Evolutionary conservation across 2,329 filamentous ascomycete species (phyloP), one percentile per base, ranked within the genome.

Genomic region (Aspergillus texensis): DNA sequence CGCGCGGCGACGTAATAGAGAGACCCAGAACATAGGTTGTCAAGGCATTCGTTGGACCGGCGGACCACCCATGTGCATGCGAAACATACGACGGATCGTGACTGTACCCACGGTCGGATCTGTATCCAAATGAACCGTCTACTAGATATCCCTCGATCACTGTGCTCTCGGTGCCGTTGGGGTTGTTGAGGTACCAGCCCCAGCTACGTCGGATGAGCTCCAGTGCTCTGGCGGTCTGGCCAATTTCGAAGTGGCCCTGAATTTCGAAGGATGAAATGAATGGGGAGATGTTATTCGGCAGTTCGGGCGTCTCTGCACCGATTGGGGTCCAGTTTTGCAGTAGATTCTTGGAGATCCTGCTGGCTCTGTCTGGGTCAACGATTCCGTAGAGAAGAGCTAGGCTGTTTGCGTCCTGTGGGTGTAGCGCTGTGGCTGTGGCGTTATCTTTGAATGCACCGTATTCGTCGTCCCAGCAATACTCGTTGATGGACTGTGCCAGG

Each of bases 211-310:
- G 82, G 36, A 89, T 84, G 19, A 89, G 80, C 12, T 84, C 79
- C 0, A 89, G 75, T 0, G 86, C 85, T 41, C 86, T 82, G 9
- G 75, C 71, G 1, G 86, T 72, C 62, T 82, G 78, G 0, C 80
- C 78, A 0, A 81, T 81, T 0, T 77, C 72, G 6, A 88, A 76
- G 67, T 88, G 87, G 1, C 81, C 86, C 71, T 85, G 83, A 30
- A 89, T 79, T 69, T 89, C 87, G 67, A 88, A 84, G 16, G 82
- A 84, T 10, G 83, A 83, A 58, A 87, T 84, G 71, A 88, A 89
- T 0, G 85, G 84, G 1, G 83, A 84, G 39, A 89, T 80, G 66
- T 88, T 87, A 4, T 82, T 82, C 0, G 84, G 83, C 0, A 88
- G 78, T 66, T 89, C 86, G 0, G 86, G 86, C 0, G 81, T 77